Conservation (phyloP, 768 basidiomycete genomes). For the Leccinum uliginosum region DNA sequence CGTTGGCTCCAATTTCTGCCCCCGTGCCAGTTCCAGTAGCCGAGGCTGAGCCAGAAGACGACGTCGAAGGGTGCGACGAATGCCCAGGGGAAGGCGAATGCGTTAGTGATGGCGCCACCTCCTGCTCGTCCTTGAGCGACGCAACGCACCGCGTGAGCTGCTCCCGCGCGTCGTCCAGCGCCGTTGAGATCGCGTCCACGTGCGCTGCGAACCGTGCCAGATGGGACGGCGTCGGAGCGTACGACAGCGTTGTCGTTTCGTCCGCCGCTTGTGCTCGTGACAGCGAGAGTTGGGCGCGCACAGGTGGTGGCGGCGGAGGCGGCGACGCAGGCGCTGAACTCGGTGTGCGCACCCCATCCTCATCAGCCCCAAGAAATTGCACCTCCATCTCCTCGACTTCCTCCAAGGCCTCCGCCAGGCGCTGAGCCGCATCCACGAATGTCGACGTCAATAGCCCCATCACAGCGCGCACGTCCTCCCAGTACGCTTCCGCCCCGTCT, state of each 20-base stretch:
- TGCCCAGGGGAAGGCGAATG: slow-evolving; percentile 9
- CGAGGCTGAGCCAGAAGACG: slow-evolving; percentile 7
- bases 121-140: slow-evolving; percentile 42
- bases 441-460: slow-evolving; percentile 66
- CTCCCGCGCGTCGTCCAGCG: slow-evolving; percentile 67
- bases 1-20: too few species aligned
- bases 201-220: slow-evolving; percentile 69
- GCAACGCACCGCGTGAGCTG: slow-evolving; percentile 61
- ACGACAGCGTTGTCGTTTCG: slow-evolving; percentile 34
- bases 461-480: slow-evolving; percentile 80
- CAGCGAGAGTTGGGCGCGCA: slow-evolving; percentile 12
- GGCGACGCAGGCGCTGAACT: background rate
- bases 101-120: background rate
- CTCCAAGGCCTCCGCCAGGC: slow-evolving; percentile 61
- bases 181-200: slow-evolving; percentile 62
- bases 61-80: slow-evolving; percentile 19
- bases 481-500: slow-evolving; percentile 46
- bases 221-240: slow-evolving; percentile 72
- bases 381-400: slow-evolving; percentile 41
- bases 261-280: slow-evolving; percentile 5
- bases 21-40: too few species aligned
- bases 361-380: slow-evolving; percentile 35
- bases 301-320: slow-evolving; percentile 15
- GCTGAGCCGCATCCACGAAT: slow-evolving; percentile 58
- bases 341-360: slow-evolving; percentile 14